Base-by-base conservation (phyloP, 2,329 filamentous ascomycete genomes). In the Fusarium sp. region DNA sequence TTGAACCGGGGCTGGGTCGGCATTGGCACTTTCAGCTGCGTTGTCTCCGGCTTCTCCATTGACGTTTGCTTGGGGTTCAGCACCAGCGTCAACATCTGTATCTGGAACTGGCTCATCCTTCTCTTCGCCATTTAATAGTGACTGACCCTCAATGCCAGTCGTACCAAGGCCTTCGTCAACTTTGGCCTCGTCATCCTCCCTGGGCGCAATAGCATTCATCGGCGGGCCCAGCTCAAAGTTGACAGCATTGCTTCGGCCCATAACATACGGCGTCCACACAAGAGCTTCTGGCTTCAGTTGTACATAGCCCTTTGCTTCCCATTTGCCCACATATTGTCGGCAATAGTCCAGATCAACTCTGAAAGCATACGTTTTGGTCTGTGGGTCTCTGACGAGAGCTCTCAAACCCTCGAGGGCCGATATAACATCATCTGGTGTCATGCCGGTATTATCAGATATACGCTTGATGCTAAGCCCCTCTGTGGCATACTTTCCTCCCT, bases 211-310 rank as follows among this genome's bases (percentile, higher is more conserved):
- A 2, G 95, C 92, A 69, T 93, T 94, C 58, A 98, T 83, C 9
- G 91, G 87, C 8, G 93, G 93, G 8, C 90, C 92, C 51, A 94
- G 88, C 76, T 97, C 93, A 74, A 96, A 95, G 74, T 93, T 92
- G 6, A 91, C 91, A 37, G 91, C 89, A 71, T 92, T 94, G 78
- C 88, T 91, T 67, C 93, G 89, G 26, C 96, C 95, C 94, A 98
- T 98, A 43, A 98, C 90, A 78, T 97, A 99, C 1, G 96, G 96
- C 16, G 94, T 98, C 96, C 96, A 99, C 13, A 94, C 91, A 26
- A 99, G 85, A 19, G 90, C 90, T 45, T 91, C 89, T 0, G 92
- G 89, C 70, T 96, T 92, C 37, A 99, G 87, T 74, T 90, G 91
- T 23, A 97, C 92, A 72, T 97, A 97, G 12, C 91, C 90, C 77